phyloP scores from a whole-genome alignment of 2,329 filamentous ascomycete species.

The Cytospora mali region DNA sequence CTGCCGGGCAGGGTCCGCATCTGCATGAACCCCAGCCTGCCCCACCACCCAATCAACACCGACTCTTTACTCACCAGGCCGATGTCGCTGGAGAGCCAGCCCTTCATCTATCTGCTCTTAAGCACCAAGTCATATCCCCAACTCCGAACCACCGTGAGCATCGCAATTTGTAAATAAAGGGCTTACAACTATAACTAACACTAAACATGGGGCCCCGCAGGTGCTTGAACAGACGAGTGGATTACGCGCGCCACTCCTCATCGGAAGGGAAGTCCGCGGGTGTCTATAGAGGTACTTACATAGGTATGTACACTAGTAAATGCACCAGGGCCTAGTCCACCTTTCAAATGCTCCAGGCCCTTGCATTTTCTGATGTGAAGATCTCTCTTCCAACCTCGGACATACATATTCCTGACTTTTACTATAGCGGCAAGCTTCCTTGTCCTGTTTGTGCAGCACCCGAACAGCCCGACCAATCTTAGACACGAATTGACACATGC shows the following conservation, averaged over 20 bases:
- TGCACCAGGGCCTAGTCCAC: background rate
- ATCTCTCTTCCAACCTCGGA: too few species aligned
- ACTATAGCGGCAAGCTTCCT: background rate
- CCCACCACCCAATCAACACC: conserved; percentile 1
- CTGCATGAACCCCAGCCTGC: background rate
- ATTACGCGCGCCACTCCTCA: too few species aligned
- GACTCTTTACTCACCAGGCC: background rate
- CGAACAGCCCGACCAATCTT: background rate
- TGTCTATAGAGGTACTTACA: background rate
- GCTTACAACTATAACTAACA: background rate
- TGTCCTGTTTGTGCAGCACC: background rate
- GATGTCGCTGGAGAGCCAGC: background rate
- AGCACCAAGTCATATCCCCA: background rate
- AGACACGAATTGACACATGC: background rate
- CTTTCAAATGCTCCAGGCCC: background rate
- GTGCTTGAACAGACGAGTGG: background rate
- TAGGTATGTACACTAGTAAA: background rate
- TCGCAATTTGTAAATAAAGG: background rate
- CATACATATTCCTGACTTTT: too few species aligned
- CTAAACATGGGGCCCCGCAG: background rate
- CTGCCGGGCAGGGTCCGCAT: background rate
- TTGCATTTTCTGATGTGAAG: too few species aligned
- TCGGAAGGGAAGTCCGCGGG: too few species aligned
- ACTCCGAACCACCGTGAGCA: background rate
- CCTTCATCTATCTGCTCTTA: too few species aligned